Evolutionary conservation across 768 basidiomycete genomes (phyloP), one percentile per base, ranked within the genome.

Genomic region (Fibroporia radiculosa): DNA sequence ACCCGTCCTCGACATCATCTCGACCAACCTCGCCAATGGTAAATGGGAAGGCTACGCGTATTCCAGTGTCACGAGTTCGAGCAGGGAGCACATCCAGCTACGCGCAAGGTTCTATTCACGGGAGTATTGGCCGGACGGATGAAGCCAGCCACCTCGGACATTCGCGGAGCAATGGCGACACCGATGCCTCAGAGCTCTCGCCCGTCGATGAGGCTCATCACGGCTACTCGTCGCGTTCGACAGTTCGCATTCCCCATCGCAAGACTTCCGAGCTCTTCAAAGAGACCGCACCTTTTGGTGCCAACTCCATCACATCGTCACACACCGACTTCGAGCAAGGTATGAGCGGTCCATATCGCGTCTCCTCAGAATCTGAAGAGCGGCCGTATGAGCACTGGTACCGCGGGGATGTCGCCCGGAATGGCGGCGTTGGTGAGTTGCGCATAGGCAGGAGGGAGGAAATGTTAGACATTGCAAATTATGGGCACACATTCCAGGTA

Each of bases 341-440:
- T 2, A 33, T 46, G 16, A 47, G 58, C n/a, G 47, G 43, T 16
- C 20, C 25, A 11, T 18, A 26, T n/a, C 73, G 86, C 34, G 65
- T 71, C 11, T 86, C 85, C 4, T 73, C 66, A 20, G 86, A 90
- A 19, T 88, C 85, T 4, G 86, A 87, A 49, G 88, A 91, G 57
- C 75, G 76, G 12, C 87, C 87, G 0, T 91, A 82, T 48, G 86
- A 91, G 55, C 88, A 92, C 56, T 91, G 88, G 88, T 92, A 92
- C 58, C 80, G 88, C 39, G 88, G 88, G 1, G 88, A 92, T 53
- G 76, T 87, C 4, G 81, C 87, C 11, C 73, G 88, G 38, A 92
- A 92, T 56, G 88, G 88, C 20, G 88, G 88, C n/a, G 86, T 91
- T 10, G 88, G 88, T 39, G 88, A 91, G 61, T 66, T 88, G 44